These are phyloP conservation scores for Pythium chondricola DNA, from an alignment of 352 stramenopile genomes.

Conservation along the genomic window DNA sequence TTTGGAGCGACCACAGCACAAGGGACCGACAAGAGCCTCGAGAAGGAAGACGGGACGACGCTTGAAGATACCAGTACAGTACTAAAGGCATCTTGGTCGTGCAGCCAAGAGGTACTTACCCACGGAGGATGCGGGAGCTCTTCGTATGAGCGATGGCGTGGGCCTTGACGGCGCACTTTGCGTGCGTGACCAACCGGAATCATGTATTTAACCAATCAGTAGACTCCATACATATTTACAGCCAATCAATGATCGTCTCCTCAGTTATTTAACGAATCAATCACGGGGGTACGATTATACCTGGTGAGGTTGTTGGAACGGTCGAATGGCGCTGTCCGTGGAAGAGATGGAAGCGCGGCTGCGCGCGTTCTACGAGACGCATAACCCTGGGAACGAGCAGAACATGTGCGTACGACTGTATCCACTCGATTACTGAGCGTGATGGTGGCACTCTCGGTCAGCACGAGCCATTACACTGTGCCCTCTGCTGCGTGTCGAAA, in stretches of 20 bases:
- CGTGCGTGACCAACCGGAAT: slow-evolving; percentile 18
- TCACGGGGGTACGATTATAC: neutral
- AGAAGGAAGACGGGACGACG: too few species aligned
- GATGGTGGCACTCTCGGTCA: neutral
- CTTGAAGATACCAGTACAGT: too few species aligned
- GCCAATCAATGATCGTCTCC: neutral
- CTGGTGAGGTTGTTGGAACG: neutral
- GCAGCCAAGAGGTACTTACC: too few species aligned
- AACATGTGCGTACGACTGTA: slow-evolving; percentile 45
- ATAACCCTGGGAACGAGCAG: slow-evolving; percentile 71
- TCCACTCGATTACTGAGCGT: neutral
- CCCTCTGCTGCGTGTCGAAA: too few species aligned
- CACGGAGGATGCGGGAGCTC: too few species aligned
- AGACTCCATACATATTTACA: neutral
- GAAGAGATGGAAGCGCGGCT: slow-evolving; percentile 40
- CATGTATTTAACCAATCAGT: neutral
- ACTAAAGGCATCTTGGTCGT: too few species aligned
- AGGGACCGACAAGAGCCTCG: too few species aligned
- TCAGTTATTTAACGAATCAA: too few species aligned
- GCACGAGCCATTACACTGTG: neutral
- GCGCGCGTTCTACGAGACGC: slow-evolving; percentile 61
- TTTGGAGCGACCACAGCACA: too few species aligned
- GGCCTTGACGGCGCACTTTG: slow-evolving; percentile 14
- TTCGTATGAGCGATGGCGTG: neutral
- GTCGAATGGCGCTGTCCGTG: neutral